phyloP scores from a whole-genome alignment of 1,139 yeast species.

The Pichia kudriavzevii region DNA sequence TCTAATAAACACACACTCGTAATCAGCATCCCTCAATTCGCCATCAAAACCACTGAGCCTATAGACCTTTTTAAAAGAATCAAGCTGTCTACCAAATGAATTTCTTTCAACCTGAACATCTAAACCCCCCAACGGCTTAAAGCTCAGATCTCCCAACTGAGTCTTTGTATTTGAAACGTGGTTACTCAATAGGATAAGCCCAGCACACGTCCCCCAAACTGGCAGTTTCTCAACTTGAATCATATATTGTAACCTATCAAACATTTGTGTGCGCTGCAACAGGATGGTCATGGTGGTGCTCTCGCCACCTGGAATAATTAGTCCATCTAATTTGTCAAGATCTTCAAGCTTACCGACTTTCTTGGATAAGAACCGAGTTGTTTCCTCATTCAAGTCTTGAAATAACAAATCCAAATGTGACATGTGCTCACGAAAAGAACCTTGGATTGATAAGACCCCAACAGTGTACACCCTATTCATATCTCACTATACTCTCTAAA shows the following conservation, averaged over 20 bases:
- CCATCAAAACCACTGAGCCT: slow-evolving; percentile 38
- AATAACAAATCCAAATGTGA: slow-evolving; percentile 40
- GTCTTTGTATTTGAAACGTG: slow-evolving; percentile 48
- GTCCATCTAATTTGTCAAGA: slow-evolving; percentile 45
- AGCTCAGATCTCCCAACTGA: slow-evolving; percentile 26
- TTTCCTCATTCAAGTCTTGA: slow-evolving; percentile 28
- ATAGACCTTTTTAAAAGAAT: slow-evolving; percentile 44
- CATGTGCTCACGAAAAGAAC: slow-evolving; percentile 73
- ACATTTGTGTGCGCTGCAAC: slow-evolving; percentile 56
- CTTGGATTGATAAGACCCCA: slow-evolving; percentile 76
- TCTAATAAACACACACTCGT: slow-evolving; percentile 63
- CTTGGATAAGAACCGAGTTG: slow-evolving; percentile 28
- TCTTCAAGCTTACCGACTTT: slow-evolving; percentile 51
- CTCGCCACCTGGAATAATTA: slow-evolving; percentile 76
- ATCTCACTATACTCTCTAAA: too few species aligned
- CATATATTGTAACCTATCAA: slow-evolving; percentile 47
- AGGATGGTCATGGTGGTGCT: slow-evolving; percentile 69
- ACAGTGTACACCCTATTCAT: too few species aligned
- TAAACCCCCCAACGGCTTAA: slow-evolving; percentile 46
- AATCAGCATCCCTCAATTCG: slow-evolving; percentile 31
- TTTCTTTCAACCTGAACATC: slow-evolving; percentile 60
- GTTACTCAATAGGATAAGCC: slow-evolving; percentile 60
- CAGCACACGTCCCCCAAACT: slow-evolving; percentile 88
- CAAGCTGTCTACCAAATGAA: slow-evolving; percentile 74
- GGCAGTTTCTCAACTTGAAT: slow-evolving; percentile 44